Conservation (phyloP, 768 basidiomycete genomes). For the Pleurotus djamor region DNA sequence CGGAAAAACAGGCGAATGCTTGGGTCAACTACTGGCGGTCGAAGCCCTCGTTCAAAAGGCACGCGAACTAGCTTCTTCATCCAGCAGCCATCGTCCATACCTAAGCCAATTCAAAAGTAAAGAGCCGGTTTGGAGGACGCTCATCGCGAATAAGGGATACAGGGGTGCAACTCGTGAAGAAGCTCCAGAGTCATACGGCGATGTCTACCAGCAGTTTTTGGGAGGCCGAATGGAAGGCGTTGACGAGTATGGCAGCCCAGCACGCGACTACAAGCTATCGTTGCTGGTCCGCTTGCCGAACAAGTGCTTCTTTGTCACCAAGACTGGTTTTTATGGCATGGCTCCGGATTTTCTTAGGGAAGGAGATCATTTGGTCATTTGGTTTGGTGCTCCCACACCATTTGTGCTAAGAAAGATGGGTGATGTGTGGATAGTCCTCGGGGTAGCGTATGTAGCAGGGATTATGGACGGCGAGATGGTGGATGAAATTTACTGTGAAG, state of each 20-base stretch:
- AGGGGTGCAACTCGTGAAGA: background rate
- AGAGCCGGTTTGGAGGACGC: background rate
- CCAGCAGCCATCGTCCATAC: background rate
- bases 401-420: background rate
- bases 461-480: background rate
- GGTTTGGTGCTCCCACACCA: background rate
- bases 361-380: background rate
- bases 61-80: background rate
- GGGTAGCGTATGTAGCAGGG: background rate
- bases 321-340: background rate
- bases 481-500: background rate
- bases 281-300: background rate
- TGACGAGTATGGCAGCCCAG: background rate
- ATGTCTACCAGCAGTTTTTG: background rate
- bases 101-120: background rate
- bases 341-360: background rate
- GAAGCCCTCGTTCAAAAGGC: background rate
- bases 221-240: background rate
- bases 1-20: background rate
- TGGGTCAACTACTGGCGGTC: background rate
- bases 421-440: background rate
- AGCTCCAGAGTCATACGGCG: background rate
- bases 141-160: background rate
- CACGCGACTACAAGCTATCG: background rate
- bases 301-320: background rate